A percentile compares a stretch with the other conserved stretches of the same genome.
These are phyloP conservation scores for Aspergillus nomiae DNA, from an alignment of 2,329 filamentous ascomycete species.

Conservation along the genomic window DNA sequence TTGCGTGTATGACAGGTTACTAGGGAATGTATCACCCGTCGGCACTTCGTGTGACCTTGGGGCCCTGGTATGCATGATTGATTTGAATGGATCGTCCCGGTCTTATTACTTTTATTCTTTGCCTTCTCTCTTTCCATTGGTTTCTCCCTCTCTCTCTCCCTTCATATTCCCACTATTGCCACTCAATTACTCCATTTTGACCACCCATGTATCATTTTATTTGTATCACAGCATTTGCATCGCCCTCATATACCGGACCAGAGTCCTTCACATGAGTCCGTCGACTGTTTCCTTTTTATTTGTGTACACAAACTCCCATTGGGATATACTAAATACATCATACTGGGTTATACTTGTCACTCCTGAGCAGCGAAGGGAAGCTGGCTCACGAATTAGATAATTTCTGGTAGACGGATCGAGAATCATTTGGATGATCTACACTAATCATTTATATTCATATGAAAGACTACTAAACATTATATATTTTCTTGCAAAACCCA, in stretches of 20 bases:
- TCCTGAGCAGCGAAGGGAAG: not conserved
- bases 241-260: slow-evolving; percentile 12
- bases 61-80: slow-evolving; percentile 14
- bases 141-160: not conserved
- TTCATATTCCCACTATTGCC: slow-evolving; percentile 5
- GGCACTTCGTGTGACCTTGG: slow-evolving; percentile 9
- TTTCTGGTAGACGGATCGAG: not conserved
- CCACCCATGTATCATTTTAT: slow-evolving; percentile 10
- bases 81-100: slow-evolving; percentile 10
- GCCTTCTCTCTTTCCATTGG: slow-evolving; percentile 3
- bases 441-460: not conserved
- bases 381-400: not conserved
- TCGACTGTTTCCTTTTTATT: slow-evolving; percentile 2
- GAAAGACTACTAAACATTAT: not conserved
- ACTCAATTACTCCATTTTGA: slow-evolving; percentile 8
- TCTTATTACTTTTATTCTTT: not conserved
- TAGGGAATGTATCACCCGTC: slow-evolving; percentile 15
- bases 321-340: slow-evolving; percentile 11
- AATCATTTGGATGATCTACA: too few relatives aligned
- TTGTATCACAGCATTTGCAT: slow-evolving; percentile 8
- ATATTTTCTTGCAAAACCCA: not conserved
- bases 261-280: slow-evolving; percentile 5
- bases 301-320: slow-evolving; percentile 10
- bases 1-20: slow-evolving; percentile 25
- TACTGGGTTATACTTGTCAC: not conserved